Percentiles rank a stretch among this genome's conserved stretches.
phyloP scores from a whole-genome alignment of 2,329 filamentous ascomycete genomes.

The Pseudogymnoascus sp. region DNA sequence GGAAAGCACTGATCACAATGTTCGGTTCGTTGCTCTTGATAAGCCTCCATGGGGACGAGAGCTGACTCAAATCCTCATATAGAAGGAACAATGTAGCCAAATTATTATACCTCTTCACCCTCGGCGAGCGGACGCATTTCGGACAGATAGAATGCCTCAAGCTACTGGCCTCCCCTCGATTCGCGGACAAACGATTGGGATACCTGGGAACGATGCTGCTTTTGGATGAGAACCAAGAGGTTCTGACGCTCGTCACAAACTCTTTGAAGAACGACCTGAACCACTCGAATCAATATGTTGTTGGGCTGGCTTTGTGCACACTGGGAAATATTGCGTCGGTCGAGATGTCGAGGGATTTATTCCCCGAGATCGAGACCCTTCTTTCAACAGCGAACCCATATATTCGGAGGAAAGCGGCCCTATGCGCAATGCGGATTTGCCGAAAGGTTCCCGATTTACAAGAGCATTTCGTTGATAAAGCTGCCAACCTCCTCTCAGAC shows the following conservation, averaged over 20 bases:
- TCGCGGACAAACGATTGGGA: conserved; percentile 93
- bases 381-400: conserved; percentile 96
- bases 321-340: conserved; percentile 96
- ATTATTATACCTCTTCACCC: conserved; percentile 93
- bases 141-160: conserved; percentile 99
- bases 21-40: conserved; percentile 56
- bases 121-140: conserved; percentile 96
- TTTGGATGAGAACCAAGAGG: conserved; percentile 97
- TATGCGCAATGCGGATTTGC: conserved; percentile 99
- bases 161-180: conserved; percentile 89
- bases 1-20: conserved; percentile 85
- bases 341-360: conserved; percentile 97
- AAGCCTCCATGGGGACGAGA: neutral
- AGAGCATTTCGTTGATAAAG: conserved; percentile 95
- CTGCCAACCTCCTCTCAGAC: conserved; percentile 78
- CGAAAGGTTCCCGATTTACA: conserved; percentile 95
- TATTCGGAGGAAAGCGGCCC: conserved; percentile 88
- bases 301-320: conserved; percentile 91
- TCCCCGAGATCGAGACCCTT: conserved; percentile 88
- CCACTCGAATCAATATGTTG: conserved; percentile 97
- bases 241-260: conserved; percentile 93
- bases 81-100: conserved; percentile 99
- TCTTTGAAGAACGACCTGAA: conserved; percentile 96
- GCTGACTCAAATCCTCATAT: conserved; percentile 19
- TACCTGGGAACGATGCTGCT: conserved; percentile 94